Base-by-base conservation (phyloP, 1,139 yeast genomes). In the Fermentozyma sake region DNA sequence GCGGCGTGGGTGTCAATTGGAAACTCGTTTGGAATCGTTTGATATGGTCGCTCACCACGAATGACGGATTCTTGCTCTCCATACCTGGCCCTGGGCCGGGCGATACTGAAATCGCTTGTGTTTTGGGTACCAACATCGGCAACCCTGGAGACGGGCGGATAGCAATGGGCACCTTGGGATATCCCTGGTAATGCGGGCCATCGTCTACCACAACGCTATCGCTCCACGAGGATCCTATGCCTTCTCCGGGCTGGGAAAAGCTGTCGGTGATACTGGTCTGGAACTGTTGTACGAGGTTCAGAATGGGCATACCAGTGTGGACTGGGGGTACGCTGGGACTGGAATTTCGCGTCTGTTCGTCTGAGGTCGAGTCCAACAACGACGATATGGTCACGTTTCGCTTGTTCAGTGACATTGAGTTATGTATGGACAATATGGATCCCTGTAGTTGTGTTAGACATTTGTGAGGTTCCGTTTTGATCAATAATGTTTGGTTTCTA, bases 1-100 rank as follows among this genome's bases (percentile, higher is more conserved):
- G 21, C 10, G 41, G 35, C 11, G 32, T 19, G 6, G 31, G 24
- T 1, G 29, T 26, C 12, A 34, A 18, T 12, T 30, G 39, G 33
- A 61, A 52, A 27, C 44, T 50, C 1, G 68, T 57, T 35, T 58
- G 65, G 38, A 55, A 61, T 34, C 47, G 46, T 30, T 48, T 52
- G 25, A 61, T 48, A 21, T 51, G 52, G 14, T 53, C 61, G 24
- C 44, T 42, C 8, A 35, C 38, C 7, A 33, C 33, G 7, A 29
- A 32, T 16, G 23, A 23, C 4, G 27, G 29, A n/a, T n/a, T n/a
- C n/a, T n/a, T n/a, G n/a, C n/a, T n/a, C n/a, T n/a, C n/a, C n/a
- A n/a, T n/a, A n/a, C n/a, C n/a, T n/a, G 21, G 22, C 7, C 12
- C 22, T 1, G 34, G 38, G 7, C 22, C 26, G 11, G 32, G 34